Evolutionary conservation across 139 green algal genomes (phyloP).

Genomic region (Chlorella vulgaris): DNA sequence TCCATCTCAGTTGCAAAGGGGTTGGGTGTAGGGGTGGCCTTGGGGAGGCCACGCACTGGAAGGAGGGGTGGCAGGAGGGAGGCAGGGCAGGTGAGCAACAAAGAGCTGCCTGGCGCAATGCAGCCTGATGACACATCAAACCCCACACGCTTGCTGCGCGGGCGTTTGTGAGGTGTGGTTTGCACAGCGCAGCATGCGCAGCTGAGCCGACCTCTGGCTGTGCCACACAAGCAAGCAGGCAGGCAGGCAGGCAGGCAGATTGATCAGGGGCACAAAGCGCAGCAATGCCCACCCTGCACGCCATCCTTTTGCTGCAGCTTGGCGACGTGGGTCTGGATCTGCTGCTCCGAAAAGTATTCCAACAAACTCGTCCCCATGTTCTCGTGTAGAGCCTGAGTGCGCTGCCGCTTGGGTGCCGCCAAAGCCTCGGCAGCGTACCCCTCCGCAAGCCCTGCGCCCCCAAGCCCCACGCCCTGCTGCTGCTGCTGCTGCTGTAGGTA

Average conservation of each 20-base stretch:
- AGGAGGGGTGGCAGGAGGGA: background rate
- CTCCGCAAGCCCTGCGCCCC: background rate
- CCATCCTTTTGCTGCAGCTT: conserved; percentile 39
- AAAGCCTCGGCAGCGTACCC: background rate
- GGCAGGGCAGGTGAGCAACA: background rate
- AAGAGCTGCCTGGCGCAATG: background rate
- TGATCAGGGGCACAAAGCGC: background rate
- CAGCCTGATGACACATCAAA: too few relatives aligned
- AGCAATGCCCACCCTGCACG: conserved; percentile 5
- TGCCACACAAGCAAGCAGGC: background rate
- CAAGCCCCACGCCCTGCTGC: background rate
- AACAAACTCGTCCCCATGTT: conserved; percentile 86
- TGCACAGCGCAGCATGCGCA: background rate
- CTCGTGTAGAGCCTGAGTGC: conserved; percentile 16
- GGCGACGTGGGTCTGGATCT: conserved; percentile 83
- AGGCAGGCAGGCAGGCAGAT: background rate
- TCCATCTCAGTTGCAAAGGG: conserved; percentile 6
- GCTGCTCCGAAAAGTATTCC: conserved; percentile 83
- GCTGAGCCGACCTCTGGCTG: too few relatives aligned
- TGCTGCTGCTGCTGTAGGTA: background rate
- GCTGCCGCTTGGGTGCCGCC: conserved; percentile 36
- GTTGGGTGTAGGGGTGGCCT: background rate
- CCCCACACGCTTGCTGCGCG: too few relatives aligned
- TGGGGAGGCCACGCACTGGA: background rate
- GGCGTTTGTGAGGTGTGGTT: too few relatives aligned